These are phyloP conservation scores for Brassica nigra DNA, from an alignment of 345 rosid genomes.

Conservation along the genomic window DNA sequence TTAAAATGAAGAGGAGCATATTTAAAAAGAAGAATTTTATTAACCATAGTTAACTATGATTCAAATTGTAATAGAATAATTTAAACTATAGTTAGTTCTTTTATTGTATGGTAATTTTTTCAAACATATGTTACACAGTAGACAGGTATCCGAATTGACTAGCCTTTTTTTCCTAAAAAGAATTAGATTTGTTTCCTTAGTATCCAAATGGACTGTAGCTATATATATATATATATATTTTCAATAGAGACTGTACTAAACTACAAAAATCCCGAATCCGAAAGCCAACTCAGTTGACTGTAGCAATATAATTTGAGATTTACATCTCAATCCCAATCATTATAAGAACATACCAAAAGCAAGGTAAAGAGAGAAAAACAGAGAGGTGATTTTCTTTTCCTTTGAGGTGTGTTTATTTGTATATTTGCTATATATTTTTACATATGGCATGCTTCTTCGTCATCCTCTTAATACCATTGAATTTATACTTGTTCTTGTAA, in stretches of 20 bases:
- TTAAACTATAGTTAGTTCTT: no score
- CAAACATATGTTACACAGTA: no score
- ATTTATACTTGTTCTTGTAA: constrained; percentile 26
- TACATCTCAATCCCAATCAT: constrained; percentile 20
- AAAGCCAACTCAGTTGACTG: not conserved
- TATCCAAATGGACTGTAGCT: not conserved
- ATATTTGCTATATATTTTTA: constrained; percentile 10
- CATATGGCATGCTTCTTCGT: constrained; percentile 15
- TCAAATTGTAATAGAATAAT: no score
- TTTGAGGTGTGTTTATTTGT: constrained; percentile 26
- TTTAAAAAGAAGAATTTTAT: no score
- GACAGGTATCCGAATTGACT: no score
- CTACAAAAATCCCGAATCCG: no score
- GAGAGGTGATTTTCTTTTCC: constrained; percentile 10
- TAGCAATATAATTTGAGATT: constrained; percentile 7
- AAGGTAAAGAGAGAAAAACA: constrained; percentile 3
- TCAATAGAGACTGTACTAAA: no score
- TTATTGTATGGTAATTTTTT: no score
- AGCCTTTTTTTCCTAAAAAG: no score
- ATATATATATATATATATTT: no score
- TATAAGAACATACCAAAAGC: constrained; percentile 6
- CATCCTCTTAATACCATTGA: constrained; percentile 30
- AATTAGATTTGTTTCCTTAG: not conserved
- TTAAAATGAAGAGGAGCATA: no score
- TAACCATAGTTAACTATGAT: no score